Evolutionary conservation across 495 filamentous ascomycete species (phyloP).

Genomic region (Cercophora sp.): DNA sequence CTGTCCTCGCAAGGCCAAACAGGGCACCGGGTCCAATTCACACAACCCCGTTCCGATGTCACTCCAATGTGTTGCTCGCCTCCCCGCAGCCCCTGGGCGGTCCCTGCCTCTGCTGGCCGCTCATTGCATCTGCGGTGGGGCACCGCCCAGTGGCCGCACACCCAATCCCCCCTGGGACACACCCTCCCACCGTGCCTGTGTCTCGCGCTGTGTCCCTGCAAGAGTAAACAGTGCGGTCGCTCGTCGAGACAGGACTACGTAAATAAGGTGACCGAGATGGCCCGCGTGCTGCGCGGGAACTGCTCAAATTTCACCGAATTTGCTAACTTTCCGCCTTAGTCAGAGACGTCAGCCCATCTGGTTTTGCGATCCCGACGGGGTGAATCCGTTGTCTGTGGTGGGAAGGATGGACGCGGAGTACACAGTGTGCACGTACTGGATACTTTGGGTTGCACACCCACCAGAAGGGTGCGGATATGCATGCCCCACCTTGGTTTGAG

Average conservation of each 20-base stretch:
- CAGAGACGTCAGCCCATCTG: not conserved
- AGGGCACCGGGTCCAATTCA: not conserved
- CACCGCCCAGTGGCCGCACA: no score
- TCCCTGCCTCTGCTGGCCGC: not conserved
- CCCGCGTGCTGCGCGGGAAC: no score
- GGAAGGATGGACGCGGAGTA: not conserved
- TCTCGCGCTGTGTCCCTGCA: not conserved
- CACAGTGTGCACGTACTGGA: not conserved
- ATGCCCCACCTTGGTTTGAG: slow-evolving; percentile 6
- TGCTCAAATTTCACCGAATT: not conserved
- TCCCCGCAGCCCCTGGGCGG: not conserved
- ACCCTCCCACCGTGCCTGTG: not conserved
- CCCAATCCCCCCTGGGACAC: not conserved
- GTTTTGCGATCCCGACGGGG: not conserved
- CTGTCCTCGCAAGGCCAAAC: not conserved
- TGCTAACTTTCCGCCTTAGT: not conserved
- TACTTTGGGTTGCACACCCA: not conserved
- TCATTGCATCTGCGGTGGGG: not conserved
- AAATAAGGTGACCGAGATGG: no score
- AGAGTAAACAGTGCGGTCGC: no score
- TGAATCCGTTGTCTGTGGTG: not conserved
- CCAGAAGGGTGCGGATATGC: slow-evolving; percentile 1
- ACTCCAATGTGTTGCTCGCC: not conserved
- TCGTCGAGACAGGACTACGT: no score
- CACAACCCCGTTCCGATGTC: slow-evolving; percentile 7